Evolutionary conservation across 1,284 basidiomycete genomes (phyloP).

Genomic region (Laetiporus sulphureus): DNA sequence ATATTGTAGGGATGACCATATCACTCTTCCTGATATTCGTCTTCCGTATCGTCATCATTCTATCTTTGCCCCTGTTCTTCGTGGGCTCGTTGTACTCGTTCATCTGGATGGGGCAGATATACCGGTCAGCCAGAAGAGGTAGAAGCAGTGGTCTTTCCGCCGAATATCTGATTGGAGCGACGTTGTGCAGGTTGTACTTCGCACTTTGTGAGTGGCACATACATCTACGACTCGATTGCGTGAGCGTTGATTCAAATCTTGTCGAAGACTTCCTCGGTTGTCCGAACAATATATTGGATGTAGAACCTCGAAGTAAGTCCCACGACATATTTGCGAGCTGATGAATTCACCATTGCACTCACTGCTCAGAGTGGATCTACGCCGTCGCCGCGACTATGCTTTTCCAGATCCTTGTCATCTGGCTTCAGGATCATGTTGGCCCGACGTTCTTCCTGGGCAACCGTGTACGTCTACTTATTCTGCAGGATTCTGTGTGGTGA

Average conservation of each 20-base stretch:
- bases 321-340: constrained; percentile 1
- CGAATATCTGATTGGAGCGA: constrained; percentile 77
- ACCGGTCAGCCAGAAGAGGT: constrained; percentile 67
- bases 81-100: constrained; percentile 68
- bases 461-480: constrained; percentile 36
- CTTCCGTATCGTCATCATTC: constrained; percentile 67
- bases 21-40: constrained; percentile 64
- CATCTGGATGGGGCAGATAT: constrained; percentile 82
- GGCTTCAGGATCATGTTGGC: constrained; percentile 73
- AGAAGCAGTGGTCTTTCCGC: constrained; percentile 61
- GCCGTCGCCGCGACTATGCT: constrained; percentile 54
- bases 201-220: constrained; percentile 74
- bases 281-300: constrained; percentile 80
- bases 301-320: constrained; percentile 57
- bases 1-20: constrained; percentile 65
- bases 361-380: constrained; percentile 57
- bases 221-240: too few relatives aligned
- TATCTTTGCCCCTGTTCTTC: constrained; percentile 64
- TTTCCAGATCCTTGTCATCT: constrained; percentile 57
- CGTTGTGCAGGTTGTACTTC: constrained; percentile 62
- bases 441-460: constrained; percentile 78
- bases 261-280: constrained; percentile 71
- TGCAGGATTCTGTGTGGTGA: not conserved
- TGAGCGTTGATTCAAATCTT: too few relatives aligned
- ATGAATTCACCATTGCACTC: not conserved